phyloP scores from a whole-genome alignment of 1,139 yeast species.

The Suhomyces yuchorum region DNA sequence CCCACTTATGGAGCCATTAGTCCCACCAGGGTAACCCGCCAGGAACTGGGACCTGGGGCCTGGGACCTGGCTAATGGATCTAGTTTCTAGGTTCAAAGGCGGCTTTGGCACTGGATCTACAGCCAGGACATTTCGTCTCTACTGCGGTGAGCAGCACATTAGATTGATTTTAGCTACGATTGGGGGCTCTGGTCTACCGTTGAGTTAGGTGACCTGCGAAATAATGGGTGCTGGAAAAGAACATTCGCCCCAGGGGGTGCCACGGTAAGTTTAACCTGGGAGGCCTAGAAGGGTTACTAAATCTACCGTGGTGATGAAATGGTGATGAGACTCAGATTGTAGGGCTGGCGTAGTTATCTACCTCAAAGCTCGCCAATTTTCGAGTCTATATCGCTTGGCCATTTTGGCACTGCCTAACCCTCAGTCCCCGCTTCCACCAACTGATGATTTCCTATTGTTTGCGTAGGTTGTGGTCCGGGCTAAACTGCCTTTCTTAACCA shows the following conservation, averaged over 20 bases:
- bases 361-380: too few species aligned
- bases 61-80: too few species aligned
- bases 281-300: neutral
- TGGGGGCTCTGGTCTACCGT: neutral
- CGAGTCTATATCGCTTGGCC: too few species aligned
- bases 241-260: neutral
- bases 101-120: too few species aligned
- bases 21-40: too few species aligned
- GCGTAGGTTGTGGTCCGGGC: neutral
- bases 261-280: neutral
- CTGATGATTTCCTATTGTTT: neutral
- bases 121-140: too few species aligned
- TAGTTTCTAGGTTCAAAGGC: too few species aligned
- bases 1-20: neutral
- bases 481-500: neutral
- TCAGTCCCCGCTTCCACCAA: neutral
- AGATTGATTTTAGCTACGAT: neutral
- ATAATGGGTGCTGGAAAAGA: neutral
- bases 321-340: neutral
- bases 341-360: too few species aligned
- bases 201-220: neutral
- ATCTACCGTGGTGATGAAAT: neutral
- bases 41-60: too few species aligned
- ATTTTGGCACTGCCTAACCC: neutral
- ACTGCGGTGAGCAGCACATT: too few species aligned